phyloP scores from a whole-genome alignment of 73 alveolate genomes.

The Effrenium voratum region DNA sequence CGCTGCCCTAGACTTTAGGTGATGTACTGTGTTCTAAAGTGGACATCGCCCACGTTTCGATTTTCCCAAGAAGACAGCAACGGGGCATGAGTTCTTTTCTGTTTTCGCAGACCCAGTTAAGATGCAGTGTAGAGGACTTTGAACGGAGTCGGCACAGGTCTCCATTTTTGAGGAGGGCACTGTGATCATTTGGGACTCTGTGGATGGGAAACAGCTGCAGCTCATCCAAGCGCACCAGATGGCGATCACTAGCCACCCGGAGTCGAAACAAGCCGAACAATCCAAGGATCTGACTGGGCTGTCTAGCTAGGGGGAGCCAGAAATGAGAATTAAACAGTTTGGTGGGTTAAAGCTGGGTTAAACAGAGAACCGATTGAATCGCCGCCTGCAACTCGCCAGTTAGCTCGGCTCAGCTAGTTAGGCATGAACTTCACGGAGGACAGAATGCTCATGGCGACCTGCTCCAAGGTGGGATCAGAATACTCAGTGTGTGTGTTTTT shows the following conservation, averaged over 20 bases:
- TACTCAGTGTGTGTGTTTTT: too few relatives aligned
- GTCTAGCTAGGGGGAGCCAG: too few relatives aligned
- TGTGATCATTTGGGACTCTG: constrained; percentile 67
- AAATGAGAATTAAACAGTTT: too few relatives aligned
- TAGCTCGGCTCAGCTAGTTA: background rate
- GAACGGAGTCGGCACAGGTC: too few relatives aligned
- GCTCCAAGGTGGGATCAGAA: constrained; percentile 81
- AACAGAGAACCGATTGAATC: too few relatives aligned
- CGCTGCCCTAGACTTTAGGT: background rate
- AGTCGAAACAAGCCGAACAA: too few relatives aligned
- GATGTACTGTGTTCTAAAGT: background rate
- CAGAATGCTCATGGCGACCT: constrained; percentile 90
- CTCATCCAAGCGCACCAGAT: constrained; percentile 89
- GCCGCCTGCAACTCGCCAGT: too few relatives aligned
- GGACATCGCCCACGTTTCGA: background rate
- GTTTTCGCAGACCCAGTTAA: too few relatives aligned
- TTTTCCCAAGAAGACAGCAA: background rate
- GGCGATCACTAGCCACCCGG: constrained; percentile 89
- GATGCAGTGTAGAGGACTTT: too few relatives aligned
- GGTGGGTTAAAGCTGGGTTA: too few relatives aligned
- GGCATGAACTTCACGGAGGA: constrained; percentile 93
- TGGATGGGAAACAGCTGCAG: constrained; percentile 59
- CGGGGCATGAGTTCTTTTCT: background rate
- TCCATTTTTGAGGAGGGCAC: constrained; percentile 94
- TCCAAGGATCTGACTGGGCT: too few relatives aligned